Base-by-base conservation (phyloP, 495 filamentous ascomycete genomes). In the Podospora appendiculata region DNA sequence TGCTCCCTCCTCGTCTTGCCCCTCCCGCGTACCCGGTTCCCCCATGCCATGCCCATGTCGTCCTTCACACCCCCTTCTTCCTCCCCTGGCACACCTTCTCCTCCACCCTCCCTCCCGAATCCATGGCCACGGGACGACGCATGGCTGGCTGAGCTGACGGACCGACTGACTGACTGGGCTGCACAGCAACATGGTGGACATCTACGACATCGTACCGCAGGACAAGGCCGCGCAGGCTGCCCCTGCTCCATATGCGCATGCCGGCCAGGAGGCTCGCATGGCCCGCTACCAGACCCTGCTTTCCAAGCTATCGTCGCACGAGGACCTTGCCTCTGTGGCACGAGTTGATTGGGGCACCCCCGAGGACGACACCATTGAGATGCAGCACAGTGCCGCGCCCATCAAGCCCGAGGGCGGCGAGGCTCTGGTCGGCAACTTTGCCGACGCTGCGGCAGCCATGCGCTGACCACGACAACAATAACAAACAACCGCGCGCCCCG, bases 181-280 rank as follows among this genome's bases (percentile, higher is more conserved):
- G 42, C 55, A 51, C 56, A 81, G 78, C 51, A 77, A 77, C 61
- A 72, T 81, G 51, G 77, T 81, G 50, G 78, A 81, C 62, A 78
- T 81, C 48, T 81, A 80, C 67, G 78, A 79, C 44, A 79, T 81
- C 60, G 69, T 73, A 13, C 74, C 76, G 32, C 71, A 75, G 48
- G 72, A 71, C 53, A 58, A 59, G 44, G 41, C 43, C 44, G 40
- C 55, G 61, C 36, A 50, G 44, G 13, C 36, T 57, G 52, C 60
- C 56, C 60, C 65, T 35, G 57, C 60, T 49, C 57, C 64, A n/a
- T 63, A 60, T 56, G 55, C 63, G 56, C 67, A 70, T 46, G 64
- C 66, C 40, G 70, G 65, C 45, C 74, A 73, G 48, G 76, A 79
- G 45, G 64, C 70, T 12, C 72, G 66, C 50, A 51, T 73, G 6